Percentiles rank a stretch among this genome's conserved stretches.
Conservation (phyloP, 805 yeast genomes). For the Lachancea fermentati region DNA sequence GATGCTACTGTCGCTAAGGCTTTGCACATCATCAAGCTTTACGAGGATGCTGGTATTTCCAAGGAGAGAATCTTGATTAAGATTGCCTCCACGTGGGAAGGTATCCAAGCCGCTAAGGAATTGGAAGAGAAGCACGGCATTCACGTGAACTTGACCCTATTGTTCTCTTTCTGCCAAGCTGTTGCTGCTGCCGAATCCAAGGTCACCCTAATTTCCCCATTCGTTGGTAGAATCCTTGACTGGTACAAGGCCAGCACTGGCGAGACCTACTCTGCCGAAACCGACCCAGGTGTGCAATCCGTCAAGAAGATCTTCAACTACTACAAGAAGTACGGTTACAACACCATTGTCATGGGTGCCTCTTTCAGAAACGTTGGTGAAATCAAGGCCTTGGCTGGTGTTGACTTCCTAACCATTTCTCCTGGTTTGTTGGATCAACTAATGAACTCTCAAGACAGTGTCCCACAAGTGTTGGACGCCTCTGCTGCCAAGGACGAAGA, state of each 20-base stretch:
- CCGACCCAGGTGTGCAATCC: conserved; percentile 93
- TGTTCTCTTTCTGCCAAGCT: conserved; percentile 95
- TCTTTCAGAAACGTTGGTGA: conserved; percentile 97
- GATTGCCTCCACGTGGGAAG: conserved; percentile 98
- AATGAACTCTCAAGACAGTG: conserved; percentile 65
- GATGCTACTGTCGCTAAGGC: conserved; percentile 94
- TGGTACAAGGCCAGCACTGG: conserved; percentile 97
- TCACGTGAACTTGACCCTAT: conserved; percentile 91
- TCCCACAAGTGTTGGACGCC: conserved; percentile 79
- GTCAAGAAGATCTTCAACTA: conserved; percentile 89
- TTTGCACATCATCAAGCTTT: conserved; percentile 77
- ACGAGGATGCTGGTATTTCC: conserved; percentile 75
- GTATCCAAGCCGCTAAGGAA: conserved; percentile 97
- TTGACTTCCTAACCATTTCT: conserved; percentile 92
- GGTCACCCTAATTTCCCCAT: conserved; percentile 94
- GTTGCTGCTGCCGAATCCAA: conserved; percentile 98
- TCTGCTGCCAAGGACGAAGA: conserved; percentile 47
- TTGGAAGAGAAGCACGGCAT: conserved; percentile 85
- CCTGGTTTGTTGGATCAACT: conserved; percentile 89
- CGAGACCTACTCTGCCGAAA: conserved; percentile 66
- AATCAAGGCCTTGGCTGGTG: conserved; percentile 94
- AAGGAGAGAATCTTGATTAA: conserved; percentile 92
- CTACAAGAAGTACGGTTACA: conserved; percentile 94
- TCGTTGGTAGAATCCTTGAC: conserved; percentile 98
- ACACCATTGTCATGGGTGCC: conserved; percentile 99